A percentile compares a stretch with the other conserved stretches of the same genome.
Conservation (phyloP, 768 basidiomycete species). For the Mycena floridula region DNA sequence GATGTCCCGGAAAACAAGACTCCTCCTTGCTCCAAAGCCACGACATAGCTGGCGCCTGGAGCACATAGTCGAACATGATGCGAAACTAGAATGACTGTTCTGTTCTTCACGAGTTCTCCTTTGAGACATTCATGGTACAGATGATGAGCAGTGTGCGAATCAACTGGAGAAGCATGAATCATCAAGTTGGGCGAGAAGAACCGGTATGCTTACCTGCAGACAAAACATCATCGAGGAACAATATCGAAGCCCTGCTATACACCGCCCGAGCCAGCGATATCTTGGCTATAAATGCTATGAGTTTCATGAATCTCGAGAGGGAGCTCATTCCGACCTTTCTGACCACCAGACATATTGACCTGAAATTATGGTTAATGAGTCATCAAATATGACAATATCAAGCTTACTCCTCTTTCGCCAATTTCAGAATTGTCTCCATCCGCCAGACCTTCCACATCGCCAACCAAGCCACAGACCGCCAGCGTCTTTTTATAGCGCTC, state of each 20-base stretch:
- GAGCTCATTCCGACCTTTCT: constrained; percentile 66
- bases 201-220: constrained; percentile 32
- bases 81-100: constrained; percentile 90
- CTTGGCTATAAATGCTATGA: no score
- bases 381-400: no score
- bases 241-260: constrained; percentile 78
- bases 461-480: constrained; percentile 63
- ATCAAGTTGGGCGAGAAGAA: not conserved
- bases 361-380: no score
- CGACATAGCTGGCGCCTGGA: constrained; percentile 74
- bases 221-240: constrained; percentile 81
- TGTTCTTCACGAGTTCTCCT: constrained; percentile 72
- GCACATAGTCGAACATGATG: constrained; percentile 90
- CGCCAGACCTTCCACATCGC: constrained; percentile 76
- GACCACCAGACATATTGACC: constrained; percentile 45
- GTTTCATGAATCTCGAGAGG: no score
- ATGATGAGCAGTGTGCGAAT: constrained; percentile 90
- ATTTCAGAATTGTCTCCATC: constrained; percentile 88
- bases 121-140: constrained; percentile 79
- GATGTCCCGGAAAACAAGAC: constrained; percentile 66
- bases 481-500: constrained; percentile 74
- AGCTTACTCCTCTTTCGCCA: constrained; percentile 81
- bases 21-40: constrained; percentile 79
- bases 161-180: constrained; percentile 45
- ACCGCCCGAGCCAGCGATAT: constrained; percentile 82